Evolutionary conservation across 192 early-diverging fungal genomes (phyloP).

Genomic region (Mortierella hygrophila): DNA sequence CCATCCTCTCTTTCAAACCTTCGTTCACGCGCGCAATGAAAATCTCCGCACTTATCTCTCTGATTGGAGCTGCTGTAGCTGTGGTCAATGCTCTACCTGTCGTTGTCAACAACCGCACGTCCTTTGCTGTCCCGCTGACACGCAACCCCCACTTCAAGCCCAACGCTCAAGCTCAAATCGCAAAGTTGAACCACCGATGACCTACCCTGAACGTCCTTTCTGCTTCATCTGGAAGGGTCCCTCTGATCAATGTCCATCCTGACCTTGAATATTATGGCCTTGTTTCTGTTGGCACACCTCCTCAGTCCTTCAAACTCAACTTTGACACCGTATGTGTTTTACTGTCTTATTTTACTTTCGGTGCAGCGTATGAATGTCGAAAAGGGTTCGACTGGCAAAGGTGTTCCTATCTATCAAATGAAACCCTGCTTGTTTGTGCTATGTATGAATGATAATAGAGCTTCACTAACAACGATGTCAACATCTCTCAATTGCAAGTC

Average conservation of each 20-base stretch:
- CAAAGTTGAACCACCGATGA: slow-evolving; percentile 30
- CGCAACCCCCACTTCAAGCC: slow-evolving; percentile 30
- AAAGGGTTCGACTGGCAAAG: too few relatives aligned
- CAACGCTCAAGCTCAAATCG: slow-evolving; percentile 19
- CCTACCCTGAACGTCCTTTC: slow-evolving; percentile 12
- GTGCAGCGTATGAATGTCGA: too few relatives aligned
- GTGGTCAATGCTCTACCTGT: slow-evolving; percentile 12
- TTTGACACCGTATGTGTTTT: slow-evolving; percentile 44
- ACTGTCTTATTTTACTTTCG: background rate
- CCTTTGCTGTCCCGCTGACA: background rate
- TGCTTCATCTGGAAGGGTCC: slow-evolving; percentile 6
- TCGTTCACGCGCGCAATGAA: background rate
- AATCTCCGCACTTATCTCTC: slow-evolving; percentile 8
- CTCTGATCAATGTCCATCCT: slow-evolving; percentile 46
- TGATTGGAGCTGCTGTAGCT: slow-evolving; percentile 2
- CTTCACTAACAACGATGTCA: too few relatives aligned
- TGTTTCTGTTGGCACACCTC: slow-evolving; percentile 69
- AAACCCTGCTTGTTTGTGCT: too few relatives aligned
- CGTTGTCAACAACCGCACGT: background rate
- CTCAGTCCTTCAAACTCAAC: slow-evolving; percentile 55
- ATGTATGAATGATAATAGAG: too few relatives aligned
- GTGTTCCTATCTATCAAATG: too few relatives aligned
- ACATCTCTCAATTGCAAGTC: too few relatives aligned
- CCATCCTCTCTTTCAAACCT: background rate
- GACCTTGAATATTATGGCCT: slow-evolving; percentile 71